These are phyloP conservation scores for Fusarium foetens DNA, from an alignment of 2,329 filamentous ascomycete species.

Conservation along the genomic window DNA sequence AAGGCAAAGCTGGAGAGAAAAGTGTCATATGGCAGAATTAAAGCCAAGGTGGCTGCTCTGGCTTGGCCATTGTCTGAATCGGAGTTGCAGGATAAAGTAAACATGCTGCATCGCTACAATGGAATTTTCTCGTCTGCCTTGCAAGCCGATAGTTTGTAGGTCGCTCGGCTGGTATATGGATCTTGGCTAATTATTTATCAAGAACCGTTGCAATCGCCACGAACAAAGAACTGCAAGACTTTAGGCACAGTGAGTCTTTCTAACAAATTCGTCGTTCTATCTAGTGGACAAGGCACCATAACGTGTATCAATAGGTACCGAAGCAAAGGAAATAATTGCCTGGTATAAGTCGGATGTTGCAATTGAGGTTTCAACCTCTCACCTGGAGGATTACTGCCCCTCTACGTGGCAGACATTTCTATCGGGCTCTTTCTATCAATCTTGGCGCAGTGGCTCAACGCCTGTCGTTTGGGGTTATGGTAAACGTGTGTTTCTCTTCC, in stretches of 20 bases:
- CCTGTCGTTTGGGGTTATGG: neutral
- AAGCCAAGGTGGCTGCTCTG: neutral
- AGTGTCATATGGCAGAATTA: neutral
- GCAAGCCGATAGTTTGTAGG: neutral
- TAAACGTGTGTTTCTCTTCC: neutral
- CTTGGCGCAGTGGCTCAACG: neutral
- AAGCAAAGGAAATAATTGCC: neutral
- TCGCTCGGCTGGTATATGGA: fast-evolving
- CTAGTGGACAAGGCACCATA: neutral
- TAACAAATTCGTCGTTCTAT: neutral
- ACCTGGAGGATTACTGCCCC: neutral
- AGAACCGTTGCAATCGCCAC: neutral
- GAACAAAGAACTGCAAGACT: neutral
- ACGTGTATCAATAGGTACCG: neutral
- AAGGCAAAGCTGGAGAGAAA: neutral
- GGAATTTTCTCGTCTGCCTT: neutral
- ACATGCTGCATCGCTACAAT: neutral
- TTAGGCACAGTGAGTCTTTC: neutral
- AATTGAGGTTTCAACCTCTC: neutral
- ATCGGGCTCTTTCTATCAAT: neutral
- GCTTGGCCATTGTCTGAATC: neutral
- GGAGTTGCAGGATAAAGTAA: neutral
- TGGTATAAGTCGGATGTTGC: neutral
- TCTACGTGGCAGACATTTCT: neutral
- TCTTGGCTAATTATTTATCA: neutral